These are phyloP conservation scores for Cydonia oblonga DNA, from an alignment of 331 rosid species.

Conservation along the genomic window DNA sequence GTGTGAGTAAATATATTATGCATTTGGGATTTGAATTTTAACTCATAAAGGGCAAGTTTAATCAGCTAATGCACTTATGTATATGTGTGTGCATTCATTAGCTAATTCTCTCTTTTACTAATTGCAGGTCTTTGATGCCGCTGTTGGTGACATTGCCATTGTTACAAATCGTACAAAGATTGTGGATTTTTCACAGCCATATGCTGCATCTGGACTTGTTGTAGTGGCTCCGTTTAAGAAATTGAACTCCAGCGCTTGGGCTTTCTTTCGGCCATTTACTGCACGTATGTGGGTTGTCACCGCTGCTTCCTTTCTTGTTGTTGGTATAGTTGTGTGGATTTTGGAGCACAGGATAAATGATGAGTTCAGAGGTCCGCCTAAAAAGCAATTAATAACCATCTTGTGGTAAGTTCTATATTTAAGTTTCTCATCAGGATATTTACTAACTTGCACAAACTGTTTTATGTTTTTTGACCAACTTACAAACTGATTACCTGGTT, in stretches of 20 bases:
- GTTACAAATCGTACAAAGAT: conserved; percentile 79
- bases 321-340: conserved; percentile 81
- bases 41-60: not conserved
- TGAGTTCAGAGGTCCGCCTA: conserved; percentile 90
- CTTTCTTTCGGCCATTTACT: conserved; percentile 79
- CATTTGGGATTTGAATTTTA: conserved; percentile 4
- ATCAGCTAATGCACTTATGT: not conserved
- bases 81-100: not conserved
- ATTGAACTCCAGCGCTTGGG: conserved; percentile 77
- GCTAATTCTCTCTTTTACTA: conserved; percentile 13
- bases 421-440: not conserved
- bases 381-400: conserved; percentile 64
- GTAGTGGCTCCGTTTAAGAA: conserved; percentile 78
- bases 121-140: conserved; percentile 66
- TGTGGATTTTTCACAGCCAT: conserved; percentile 89
- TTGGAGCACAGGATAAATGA: conserved; percentile 85
- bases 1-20: conserved; percentile 42
- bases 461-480: not conserved
- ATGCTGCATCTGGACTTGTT: conserved; percentile 80
- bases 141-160: conserved; percentile 77
- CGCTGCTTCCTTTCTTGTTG: conserved; percentile 53
- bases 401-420: conserved; percentile 61
- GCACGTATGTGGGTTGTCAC: conserved; percentile 69
- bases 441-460: not conserved
- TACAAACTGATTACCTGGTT: not conserved